Evolutionary conservation across 352 stramenopile genomes (phyloP).

Genomic region (Globisporangium parvum): DNA sequence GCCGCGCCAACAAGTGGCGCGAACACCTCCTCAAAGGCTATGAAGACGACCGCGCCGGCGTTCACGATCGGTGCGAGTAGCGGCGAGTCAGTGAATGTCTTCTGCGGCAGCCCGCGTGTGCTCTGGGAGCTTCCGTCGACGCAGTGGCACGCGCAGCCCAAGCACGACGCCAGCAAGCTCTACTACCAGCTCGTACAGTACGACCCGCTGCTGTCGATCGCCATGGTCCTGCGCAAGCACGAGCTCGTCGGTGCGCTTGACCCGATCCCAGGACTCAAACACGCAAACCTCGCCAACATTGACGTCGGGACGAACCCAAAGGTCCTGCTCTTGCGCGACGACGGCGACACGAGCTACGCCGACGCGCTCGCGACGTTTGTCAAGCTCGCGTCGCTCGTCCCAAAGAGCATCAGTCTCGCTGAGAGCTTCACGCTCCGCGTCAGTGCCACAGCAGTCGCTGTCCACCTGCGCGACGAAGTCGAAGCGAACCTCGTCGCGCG

Average conservation of each 20-base stretch:
- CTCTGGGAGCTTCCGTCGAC: constrained; percentile 57
- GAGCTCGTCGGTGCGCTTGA: constrained; percentile 83
- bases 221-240: constrained; percentile 76
- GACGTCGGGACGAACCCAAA: constrained; percentile 63
- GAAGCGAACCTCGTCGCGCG: constrained; percentile 58
- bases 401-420: constrained; percentile 47
- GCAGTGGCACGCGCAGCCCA: constrained; percentile 49
- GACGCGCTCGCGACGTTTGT: constrained; percentile 49
- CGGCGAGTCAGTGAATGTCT: constrained; percentile 59
- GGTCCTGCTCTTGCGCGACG: constrained; percentile 31
- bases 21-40: constrained; percentile 13
- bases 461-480: constrained; percentile 69
- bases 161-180: constrained; percentile 53
- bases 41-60: constrained; percentile 15
- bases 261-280: constrained; percentile 64
- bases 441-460: constrained; percentile 37
- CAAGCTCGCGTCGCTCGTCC: constrained; percentile 54
- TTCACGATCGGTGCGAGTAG: constrained; percentile 25
- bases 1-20: constrained; percentile 14
- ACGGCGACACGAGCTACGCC: constrained; percentile 39
- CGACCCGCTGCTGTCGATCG: constrained; percentile 44
- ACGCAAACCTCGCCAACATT: constrained; percentile 64
- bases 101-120: constrained; percentile 58
- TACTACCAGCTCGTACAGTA: constrained; percentile 65
- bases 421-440: constrained; percentile 58